These are phyloP conservation scores for Fusarium tanahbumbuense DNA, from an alignment of 2,329 filamentous ascomycete species.

Conservation along the genomic window DNA sequence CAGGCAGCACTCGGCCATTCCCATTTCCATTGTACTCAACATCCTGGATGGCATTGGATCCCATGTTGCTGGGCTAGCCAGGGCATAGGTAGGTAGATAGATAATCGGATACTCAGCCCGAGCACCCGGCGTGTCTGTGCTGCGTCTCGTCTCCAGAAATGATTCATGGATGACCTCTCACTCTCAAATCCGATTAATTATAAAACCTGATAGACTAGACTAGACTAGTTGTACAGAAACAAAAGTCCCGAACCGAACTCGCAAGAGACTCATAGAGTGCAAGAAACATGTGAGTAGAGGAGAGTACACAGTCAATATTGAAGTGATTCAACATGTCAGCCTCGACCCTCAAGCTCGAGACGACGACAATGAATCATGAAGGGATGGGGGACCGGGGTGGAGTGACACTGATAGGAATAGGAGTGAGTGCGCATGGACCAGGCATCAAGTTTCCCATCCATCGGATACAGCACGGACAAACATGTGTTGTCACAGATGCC, in stretches of 20 bases:
- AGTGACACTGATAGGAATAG: slow-evolving; percentile 14
- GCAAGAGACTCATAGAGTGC: background rate
- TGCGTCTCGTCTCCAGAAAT: slow-evolving; percentile 15
- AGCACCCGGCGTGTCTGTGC: slow-evolving; percentile 28
- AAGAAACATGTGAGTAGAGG: background rate
- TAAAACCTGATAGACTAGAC: background rate
- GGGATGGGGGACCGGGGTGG: slow-evolving; percentile 3
- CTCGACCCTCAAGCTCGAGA: background rate
- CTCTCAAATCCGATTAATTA: background rate
- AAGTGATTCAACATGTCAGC: slow-evolving; percentile 11
- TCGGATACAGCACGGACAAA: background rate
- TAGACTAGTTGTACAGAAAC: background rate
- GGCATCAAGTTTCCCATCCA: slow-evolving; percentile 7
- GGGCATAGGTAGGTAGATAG: slow-evolving; percentile 14
- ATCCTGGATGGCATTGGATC: background rate
- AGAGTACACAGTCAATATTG: background rate
- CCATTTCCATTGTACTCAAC: background rate
- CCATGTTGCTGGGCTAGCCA: slow-evolving; percentile 11
- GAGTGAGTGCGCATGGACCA: slow-evolving; percentile 25
- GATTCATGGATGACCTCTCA: slow-evolving; percentile 13
- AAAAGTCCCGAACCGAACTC: background rate
- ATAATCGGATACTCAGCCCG: slow-evolving; percentile 22
- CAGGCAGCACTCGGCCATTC: background rate
- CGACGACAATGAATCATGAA: slow-evolving; percentile 20
- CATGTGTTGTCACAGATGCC: background rate